Evolutionary conservation across 2,329 filamentous ascomycete species (phyloP).

Genomic region (Aspergillus eucalypticola): DNA sequence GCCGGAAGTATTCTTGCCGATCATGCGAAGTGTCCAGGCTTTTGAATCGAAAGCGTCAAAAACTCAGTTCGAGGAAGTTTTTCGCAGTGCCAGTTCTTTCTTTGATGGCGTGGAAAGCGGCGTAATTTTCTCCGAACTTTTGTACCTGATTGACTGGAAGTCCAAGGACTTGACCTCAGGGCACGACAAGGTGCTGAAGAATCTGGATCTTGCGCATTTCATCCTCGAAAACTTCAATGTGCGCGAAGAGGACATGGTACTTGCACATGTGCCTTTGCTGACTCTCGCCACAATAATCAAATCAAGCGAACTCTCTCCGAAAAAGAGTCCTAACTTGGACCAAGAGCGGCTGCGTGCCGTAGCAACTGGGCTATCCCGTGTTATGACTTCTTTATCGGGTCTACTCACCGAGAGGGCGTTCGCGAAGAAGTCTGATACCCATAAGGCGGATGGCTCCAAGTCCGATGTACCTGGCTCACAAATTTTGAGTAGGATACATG

Average conservation of each 20-base stretch:
- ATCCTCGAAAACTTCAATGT: constrained; percentile 88
- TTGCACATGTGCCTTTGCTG: constrained; percentile 77
- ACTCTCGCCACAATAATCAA: constrained; percentile 63
- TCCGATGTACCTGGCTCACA: constrained; percentile 34
- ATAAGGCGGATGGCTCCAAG: constrained; percentile 22
- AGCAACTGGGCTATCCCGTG: constrained; percentile 29
- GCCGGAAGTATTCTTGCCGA: constrained; percentile 82
- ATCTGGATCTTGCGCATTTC: constrained; percentile 75
- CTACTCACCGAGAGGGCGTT: constrained; percentile 50
- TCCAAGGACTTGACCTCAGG: constrained; percentile 52
- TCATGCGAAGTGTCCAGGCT: constrained; percentile 74
- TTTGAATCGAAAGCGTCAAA: constrained; percentile 71
- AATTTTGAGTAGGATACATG: constrained; percentile 61
- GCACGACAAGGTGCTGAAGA: constrained; percentile 56
- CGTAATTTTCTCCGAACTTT: constrained; percentile 83
- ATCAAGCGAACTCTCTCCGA: constrained; percentile 39
- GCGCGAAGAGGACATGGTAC: constrained; percentile 92
- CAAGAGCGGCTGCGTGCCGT: constrained; percentile 22
- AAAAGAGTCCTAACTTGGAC: constrained; percentile 14
- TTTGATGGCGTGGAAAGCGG: constrained; percentile 96
- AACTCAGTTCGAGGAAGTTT: constrained; percentile 76
- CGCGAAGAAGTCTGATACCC: constrained; percentile 51
- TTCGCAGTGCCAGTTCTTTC: constrained; percentile 91
- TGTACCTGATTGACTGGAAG: constrained; percentile 61
- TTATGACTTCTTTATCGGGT: constrained; percentile 32